These are phyloP conservation scores for Xylariaceae sp. DNA, from an alignment of 2,329 filamentous ascomycete species.

Conservation along the genomic window DNA sequence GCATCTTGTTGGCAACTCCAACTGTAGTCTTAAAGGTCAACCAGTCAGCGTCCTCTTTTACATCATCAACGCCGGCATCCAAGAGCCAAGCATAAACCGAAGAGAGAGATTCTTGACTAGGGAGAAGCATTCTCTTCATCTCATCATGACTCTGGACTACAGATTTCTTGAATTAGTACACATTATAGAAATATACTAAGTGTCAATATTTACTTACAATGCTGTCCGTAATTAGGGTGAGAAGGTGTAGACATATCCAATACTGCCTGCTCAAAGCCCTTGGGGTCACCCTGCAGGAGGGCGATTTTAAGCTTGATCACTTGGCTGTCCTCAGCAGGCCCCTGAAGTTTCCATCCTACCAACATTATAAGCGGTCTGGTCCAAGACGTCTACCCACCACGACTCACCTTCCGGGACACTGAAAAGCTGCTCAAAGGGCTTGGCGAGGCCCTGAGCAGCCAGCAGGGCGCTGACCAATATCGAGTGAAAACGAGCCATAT, in stretches of 20 bases:
- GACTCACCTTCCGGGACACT: slow-evolving; percentile 20
- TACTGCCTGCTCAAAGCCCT: slow-evolving; percentile 23
- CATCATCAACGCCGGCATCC: slow-evolving; percentile 16
- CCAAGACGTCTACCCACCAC: background rate
- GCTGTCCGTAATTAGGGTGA: slow-evolving; percentile 22
- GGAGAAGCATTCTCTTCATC: slow-evolving; percentile 26
- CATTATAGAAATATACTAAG: background rate
- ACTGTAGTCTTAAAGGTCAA: slow-evolving; percentile 24
- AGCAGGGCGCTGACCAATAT: slow-evolving; percentile 19
- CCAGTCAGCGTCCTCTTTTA: slow-evolving; percentile 23
- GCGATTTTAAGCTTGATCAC: slow-evolving; percentile 23
- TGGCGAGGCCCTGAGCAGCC: slow-evolving; percentile 22
- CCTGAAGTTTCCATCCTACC: slow-evolving; percentile 24
- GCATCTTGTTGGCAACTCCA: slow-evolving; percentile 23
- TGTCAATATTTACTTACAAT: slow-evolving; percentile 13
- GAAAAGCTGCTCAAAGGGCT: slow-evolving; percentile 22
- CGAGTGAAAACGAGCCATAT: slow-evolving; percentile 36
- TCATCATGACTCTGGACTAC: slow-evolving; percentile 23
- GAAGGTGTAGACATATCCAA: slow-evolving; percentile 24
- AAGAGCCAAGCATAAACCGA: slow-evolving; percentile 21
- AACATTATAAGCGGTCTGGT: slow-evolving; percentile 9
- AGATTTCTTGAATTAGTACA: background rate
- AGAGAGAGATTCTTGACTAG: slow-evolving; percentile 20
- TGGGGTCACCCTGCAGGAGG: slow-evolving; percentile 21
- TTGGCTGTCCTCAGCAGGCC: slow-evolving; percentile 20